A percentile compares a stretch with the other conserved stretches of the same genome.
Conservation (phyloP, 495 filamentous ascomycete species). For the Hypoxylon cercidicola region DNA sequence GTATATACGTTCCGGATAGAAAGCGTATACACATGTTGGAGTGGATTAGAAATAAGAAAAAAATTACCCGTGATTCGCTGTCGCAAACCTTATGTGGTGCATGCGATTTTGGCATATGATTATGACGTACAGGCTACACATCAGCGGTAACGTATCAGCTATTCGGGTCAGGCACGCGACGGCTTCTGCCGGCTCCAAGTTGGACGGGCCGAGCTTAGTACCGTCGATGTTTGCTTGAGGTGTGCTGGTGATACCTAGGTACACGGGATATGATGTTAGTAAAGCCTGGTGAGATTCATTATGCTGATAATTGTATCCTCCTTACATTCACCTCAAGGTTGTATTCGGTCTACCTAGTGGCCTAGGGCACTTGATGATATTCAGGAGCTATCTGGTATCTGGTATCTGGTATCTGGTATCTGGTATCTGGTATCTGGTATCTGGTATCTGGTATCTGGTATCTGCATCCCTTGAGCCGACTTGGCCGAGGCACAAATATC, state of each 20-base stretch:
- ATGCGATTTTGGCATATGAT: conserved; percentile 31
- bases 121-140: conserved; percentile 29
- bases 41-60: background rate
- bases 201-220: conserved; percentile 9
- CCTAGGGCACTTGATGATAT: too few relatives aligned
- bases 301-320: too few relatives aligned
- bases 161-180: conserved; percentile 15
- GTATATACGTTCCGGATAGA: conserved; percentile 34
- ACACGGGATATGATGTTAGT: background rate
- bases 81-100: background rate
- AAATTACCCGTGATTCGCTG: background rate
- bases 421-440: too few relatives aligned
- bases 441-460: conserved; percentile 4
- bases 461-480: conserved; percentile 35
- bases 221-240: background rate
- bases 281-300: background rate
- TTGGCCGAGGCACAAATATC: conserved; percentile 27
- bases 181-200: conserved; percentile 30
- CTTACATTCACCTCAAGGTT: too few relatives aligned
- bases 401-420: too few relatives aligned
- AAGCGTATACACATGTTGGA: conserved; percentile 2
- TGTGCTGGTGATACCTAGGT: background rate
- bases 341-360: too few relatives aligned
- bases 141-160: background rate
- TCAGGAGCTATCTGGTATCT: background rate